Evolutionary conservation across 805 yeast genomes (phyloP), one percentile per base, ranked within the genome.

Genomic region (Cyberlindnera euphorbiiphila): DNA sequence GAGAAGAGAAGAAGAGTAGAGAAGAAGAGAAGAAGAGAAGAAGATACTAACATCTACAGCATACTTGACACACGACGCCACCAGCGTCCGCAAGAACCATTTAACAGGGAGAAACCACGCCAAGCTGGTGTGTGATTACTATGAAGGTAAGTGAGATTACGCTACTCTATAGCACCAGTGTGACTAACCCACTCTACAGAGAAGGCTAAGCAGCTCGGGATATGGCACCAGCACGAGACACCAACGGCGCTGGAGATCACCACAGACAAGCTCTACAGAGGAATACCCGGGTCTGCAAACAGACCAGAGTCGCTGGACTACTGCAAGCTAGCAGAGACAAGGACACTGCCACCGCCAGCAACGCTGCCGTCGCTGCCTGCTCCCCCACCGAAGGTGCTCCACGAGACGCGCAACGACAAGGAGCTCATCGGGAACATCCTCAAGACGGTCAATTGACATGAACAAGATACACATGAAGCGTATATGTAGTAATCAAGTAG

Each of bases 61-160:
- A 14, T 81, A 82, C 51, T 64, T 88, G 41, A 87, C 96, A 2
- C 96, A 87, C 57, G 95, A 86, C 60, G 82, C 93, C n/a, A 66
- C 77, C 50, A 82, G 93, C 62, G 96, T 87, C 37, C 64, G 95
- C 16, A 81, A 82, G 53, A 78, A 87, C 28, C 96, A 87, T 60
- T 59, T 84, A 28, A 65, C 72, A 26, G 96, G 96, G 9, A 76
- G 74, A 50, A 81, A 84, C 58, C 96, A 87, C 59, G 66, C 84
- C 29, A 71, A 74, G 43, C 68, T 73, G 37, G 84, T 82, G 34
- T 78, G 87, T 42, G 83, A 81, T 39, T 86, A 85, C 64, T 87
- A 84, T 55, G 85, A 83, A 49, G 48, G 48, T 44, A 33, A 4
- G 47, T 62, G 68, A 51, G 54, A 2, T 31, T 11, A 4, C 22